Evolutionary conservation across 768 basidiomycete species (phyloP).

Genomic region (Porphyrellus cyaneotinctus): DNA sequence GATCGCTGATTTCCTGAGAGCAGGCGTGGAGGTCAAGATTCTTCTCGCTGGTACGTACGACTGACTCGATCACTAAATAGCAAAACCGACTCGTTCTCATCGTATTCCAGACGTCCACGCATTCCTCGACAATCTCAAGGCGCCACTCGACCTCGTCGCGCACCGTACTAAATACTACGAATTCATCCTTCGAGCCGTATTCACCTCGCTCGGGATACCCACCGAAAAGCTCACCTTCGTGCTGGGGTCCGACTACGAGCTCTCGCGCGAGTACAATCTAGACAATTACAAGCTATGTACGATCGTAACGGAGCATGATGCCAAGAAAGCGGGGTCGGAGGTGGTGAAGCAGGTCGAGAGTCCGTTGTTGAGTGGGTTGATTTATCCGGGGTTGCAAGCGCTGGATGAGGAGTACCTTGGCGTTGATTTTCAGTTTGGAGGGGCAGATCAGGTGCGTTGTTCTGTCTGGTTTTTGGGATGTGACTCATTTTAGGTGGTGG

Average conservation of each 20-base stretch:
- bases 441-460: conserved; percentile 82
- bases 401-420: conserved; percentile 96
- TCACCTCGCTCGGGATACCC: conserved; percentile 87
- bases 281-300: conserved; percentile 92
- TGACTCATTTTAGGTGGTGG: background rate
- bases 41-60: conserved; percentile 63
- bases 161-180: conserved; percentile 91
- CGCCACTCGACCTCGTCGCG: conserved; percentile 85
- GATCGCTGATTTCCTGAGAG: conserved; percentile 92
- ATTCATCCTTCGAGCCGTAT: conserved; percentile 73
- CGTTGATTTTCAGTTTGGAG: conserved; percentile 97
- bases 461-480: background rate
- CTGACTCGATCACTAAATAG: background rate
- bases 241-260: conserved; percentile 89
- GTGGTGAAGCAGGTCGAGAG: conserved; percentile 97
- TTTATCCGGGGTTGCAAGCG: conserved; percentile 96
- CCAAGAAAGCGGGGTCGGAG: conserved; percentile 97
- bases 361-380: conserved; percentile 82
- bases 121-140: conserved; percentile 96
- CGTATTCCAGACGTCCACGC: conserved; percentile 90
- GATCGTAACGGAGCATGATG: conserved; percentile 92
- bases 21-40: conserved; percentile 86
- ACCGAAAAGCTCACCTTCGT: conserved; percentile 80
- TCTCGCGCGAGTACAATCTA: conserved; percentile 86
- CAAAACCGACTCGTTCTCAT: background rate